phyloP scores from a whole-genome alignment of 768 basidiomycete species.

The Rhodotorula graminis region DNA sequence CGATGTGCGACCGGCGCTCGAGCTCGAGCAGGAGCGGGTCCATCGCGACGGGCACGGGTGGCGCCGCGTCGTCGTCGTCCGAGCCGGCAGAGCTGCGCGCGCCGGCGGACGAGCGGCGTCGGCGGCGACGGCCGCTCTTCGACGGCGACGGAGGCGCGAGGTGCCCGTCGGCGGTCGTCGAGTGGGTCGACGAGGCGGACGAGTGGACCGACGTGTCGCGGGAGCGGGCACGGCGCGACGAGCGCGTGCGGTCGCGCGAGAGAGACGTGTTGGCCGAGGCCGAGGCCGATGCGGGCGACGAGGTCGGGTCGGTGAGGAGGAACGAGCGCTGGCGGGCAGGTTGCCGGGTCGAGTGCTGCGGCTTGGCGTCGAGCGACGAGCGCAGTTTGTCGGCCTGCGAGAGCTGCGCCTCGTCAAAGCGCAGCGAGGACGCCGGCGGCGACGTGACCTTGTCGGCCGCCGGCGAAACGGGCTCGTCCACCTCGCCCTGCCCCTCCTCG shows the following conservation, averaged over 20 bases:
- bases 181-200: neutral
- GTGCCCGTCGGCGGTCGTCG: constrained; percentile 2
- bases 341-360: neutral
- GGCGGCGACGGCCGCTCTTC: neutral
- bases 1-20: constrained; percentile 31
- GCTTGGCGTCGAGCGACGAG: neutral
- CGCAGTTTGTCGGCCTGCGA: neutral
- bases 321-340: constrained; percentile 16
- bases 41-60: constrained; percentile 16
- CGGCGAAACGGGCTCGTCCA: neutral
- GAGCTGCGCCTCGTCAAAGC: neutral
- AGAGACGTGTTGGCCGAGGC: neutral
- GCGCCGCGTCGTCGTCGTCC: too few species aligned
- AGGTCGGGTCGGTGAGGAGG: constrained; percentile 13
- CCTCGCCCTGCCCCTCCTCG: constrained; percentile 1
- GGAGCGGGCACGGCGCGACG: neutral
- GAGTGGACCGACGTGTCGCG: neutral
- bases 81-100: too few species aligned
- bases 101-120: neutral
- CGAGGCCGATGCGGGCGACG: neutral
- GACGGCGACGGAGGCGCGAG: constrained; percentile 5
- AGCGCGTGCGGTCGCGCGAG: neutral
- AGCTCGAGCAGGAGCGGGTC: constrained; percentile 41
- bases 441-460: too few species aligned
- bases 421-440: neutral